Evolutionary conservation across 2,329 filamentous ascomycete species (phyloP).

Genomic region (Thermoascus crustaceus): DNA sequence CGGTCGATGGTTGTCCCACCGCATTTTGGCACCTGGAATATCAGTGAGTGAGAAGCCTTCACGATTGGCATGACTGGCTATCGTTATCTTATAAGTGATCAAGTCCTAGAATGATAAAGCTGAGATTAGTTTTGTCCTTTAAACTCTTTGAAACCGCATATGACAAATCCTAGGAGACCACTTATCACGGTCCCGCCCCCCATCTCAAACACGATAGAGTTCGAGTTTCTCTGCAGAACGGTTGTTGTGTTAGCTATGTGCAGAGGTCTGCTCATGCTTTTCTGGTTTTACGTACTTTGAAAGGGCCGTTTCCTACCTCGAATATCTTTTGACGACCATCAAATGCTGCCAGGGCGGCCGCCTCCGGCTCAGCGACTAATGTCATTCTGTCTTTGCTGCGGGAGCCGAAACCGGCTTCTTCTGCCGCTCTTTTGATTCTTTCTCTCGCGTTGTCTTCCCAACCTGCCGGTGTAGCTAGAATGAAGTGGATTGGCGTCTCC

Average conservation of each 20-base stretch:
- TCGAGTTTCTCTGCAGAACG: neutral
- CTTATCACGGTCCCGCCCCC: neutral
- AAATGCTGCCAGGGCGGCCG: neutral
- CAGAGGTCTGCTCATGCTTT: no score
- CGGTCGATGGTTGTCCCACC: slow-evolving; percentile 6
- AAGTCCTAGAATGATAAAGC: slow-evolving; percentile 3
- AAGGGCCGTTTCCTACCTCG: neutral
- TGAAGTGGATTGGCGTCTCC: slow-evolving; percentile 1
- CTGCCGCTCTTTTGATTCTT: slow-evolving; percentile 1
- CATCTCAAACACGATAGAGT: neutral
- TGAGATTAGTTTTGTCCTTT: no score
- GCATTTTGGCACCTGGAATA: slow-evolving; percentile 3
- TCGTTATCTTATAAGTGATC: slow-evolving; percentile 6
- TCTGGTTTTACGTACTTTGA: neutral
- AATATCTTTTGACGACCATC: neutral
- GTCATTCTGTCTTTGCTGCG: neutral
- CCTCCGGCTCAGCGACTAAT: neutral
- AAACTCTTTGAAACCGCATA: no score
- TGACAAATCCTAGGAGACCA: no score
- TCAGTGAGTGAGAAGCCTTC: neutral
- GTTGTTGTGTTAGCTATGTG: neutral
- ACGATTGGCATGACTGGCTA: neutral
- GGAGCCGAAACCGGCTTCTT: neutral
- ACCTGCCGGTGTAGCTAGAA: slow-evolving; percentile 5
- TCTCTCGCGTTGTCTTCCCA: neutral